Conservation (phyloP, 169 alveolate species). For the Cryptosporidium canis region DNA sequence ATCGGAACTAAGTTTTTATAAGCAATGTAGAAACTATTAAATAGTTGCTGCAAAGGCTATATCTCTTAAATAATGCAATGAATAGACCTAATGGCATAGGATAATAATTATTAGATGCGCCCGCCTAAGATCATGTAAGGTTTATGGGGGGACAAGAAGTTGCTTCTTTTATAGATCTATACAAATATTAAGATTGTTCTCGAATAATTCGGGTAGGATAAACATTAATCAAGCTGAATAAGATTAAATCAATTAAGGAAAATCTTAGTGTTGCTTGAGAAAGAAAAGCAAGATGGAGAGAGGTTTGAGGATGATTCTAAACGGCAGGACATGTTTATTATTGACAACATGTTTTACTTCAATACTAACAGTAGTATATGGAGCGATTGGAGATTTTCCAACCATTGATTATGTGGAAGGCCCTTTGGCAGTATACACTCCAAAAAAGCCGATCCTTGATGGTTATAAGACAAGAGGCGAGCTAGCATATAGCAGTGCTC, state of each 20-base stretch:
- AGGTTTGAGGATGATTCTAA: slow-evolving; percentile 25
- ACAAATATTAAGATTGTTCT: slow-evolving; percentile 22
- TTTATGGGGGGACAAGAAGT: slow-evolving; percentile 34
- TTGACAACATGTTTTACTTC: slow-evolving; percentile 32
- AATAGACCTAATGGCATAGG: slow-evolving; percentile 7
- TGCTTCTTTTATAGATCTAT: slow-evolving; percentile 37
- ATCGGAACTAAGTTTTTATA: too few species aligned
- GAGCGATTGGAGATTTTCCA: slow-evolving; percentile 37
- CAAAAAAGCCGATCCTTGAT: slow-evolving; percentile 23
- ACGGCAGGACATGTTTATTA: slow-evolving; percentile 2
- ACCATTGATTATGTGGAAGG: slow-evolving; percentile 27
- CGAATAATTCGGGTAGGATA: slow-evolving; percentile 41
- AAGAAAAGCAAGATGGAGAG: slow-evolving; percentile 52
- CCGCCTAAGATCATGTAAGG: slow-evolving; percentile 66
- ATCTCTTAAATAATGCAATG: not conserved
- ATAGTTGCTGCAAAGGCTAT: not conserved
- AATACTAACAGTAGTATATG: slow-evolving; percentile 8
- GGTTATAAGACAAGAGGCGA: slow-evolving; percentile 15
- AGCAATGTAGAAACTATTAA: too few species aligned
- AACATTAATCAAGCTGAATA: slow-evolving; percentile 48
- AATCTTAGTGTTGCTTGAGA: slow-evolving; percentile 57
- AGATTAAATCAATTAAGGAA: slow-evolving; percentile 31
- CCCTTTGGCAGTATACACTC: not conserved
- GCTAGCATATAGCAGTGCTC: slow-evolving; percentile 29
- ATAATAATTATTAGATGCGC: slow-evolving; percentile 39